Percentiles rank a stretch among this genome's conserved stretches.
Conservation (phyloP, 805 yeast genomes). For the Vanderwaltozyma tropicalis region DNA sequence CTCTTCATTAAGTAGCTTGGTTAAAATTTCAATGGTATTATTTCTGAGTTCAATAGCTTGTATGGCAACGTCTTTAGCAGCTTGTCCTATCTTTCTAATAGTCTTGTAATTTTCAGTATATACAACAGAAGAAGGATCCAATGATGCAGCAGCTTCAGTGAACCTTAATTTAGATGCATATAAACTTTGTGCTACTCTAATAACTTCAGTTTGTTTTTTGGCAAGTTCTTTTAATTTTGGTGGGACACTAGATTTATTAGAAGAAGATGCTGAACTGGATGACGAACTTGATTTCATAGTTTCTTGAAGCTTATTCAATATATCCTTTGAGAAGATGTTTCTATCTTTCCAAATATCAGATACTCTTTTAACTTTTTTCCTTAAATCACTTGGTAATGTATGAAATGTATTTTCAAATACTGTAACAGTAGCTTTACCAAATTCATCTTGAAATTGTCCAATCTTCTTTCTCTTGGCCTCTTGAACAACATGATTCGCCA, state of each 20-base stretch:
- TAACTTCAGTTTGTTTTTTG: conserved; percentile 15
- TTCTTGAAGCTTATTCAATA: conserved; percentile 23
- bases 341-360: conserved; percentile 59
- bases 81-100: conserved; percentile 23
- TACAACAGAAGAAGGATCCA: conserved; percentile 21
- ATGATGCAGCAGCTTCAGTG: conserved; percentile 18
- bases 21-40: conserved; percentile 16
- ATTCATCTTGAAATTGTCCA: conserved; percentile 21
- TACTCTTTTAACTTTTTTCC: conserved; percentile 46
- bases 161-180: conserved; percentile 21
- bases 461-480: conserved; percentile 25
- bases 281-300: conserved; percentile 5
- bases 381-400: conserved; percentile 32
- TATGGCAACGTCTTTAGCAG: conserved; percentile 19
- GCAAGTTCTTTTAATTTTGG: conserved; percentile 26
- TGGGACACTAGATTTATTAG: conserved; percentile 14
- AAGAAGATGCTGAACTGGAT: conserved; percentile 6
- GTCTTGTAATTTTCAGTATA: conserved; percentile 25
- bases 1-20: conserved; percentile 19
- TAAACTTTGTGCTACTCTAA: conserved; percentile 15
- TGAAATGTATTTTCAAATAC: conserved; percentile 30
- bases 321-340: conserved; percentile 35
- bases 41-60: conserved; percentile 24
- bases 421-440: conserved; percentile 23
- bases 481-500: conserved; percentile 28